A percentile compares a stretch with the other conserved stretches of the same genome.
Evolutionary conservation across 441 rosid species (phyloP).

Genomic region (Daphne laureola): DNA sequence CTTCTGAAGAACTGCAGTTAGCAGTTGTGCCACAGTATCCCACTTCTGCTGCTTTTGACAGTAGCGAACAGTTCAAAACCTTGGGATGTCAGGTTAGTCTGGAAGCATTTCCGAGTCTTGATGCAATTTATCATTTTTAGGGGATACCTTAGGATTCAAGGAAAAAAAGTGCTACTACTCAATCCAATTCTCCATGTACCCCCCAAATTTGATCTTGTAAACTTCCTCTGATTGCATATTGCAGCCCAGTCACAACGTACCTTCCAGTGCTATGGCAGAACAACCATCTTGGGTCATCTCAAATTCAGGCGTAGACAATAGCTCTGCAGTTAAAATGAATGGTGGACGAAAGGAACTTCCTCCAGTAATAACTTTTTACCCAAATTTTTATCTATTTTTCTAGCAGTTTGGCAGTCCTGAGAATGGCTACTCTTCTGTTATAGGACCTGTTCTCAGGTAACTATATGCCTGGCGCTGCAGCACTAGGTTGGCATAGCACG

Average conservation of each 20-base stretch:
- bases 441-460: constrained; percentile 73
- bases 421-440: constrained; percentile 12
- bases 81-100: constrained; percentile 32
- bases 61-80: constrained; percentile 10
- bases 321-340: constrained; percentile 21
- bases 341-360: constrained; percentile 66
- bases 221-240: constrained; percentile 1
- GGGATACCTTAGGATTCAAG: no score
- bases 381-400: background rate
- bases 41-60: constrained; percentile 14
- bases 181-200: no score
- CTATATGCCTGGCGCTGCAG: constrained; percentile 29
- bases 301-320: constrained; percentile 21
- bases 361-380: constrained; percentile 27
- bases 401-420: background rate
- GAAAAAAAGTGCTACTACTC: no score
- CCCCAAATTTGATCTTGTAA: background rate
- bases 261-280: constrained; percentile 21
- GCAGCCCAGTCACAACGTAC: constrained; percentile 9
- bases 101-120: background rate
- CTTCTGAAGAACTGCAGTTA: constrained; percentile 18
- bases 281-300: constrained; percentile 22
- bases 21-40: constrained; percentile 19
- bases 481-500: constrained; percentile 49
- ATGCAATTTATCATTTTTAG: no score